Base-by-base conservation (phyloP, 2,329 filamentous ascomycete species). In the Emmonsiellopsis sp. region DNA sequence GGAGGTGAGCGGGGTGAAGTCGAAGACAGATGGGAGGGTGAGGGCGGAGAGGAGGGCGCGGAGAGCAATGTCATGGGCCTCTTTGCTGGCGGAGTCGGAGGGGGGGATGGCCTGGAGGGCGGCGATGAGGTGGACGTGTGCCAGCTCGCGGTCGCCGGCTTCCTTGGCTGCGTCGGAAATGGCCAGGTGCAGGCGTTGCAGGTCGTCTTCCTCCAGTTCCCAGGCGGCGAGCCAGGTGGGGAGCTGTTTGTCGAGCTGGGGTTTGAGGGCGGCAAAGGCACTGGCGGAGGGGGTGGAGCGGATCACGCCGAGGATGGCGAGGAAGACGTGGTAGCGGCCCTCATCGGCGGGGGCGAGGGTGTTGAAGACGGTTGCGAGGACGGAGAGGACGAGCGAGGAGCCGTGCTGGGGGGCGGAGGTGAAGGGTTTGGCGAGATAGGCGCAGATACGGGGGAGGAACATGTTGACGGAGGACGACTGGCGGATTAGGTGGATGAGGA, bases 301-400 rank as follows among this genome's bases (percentile, higher is more conserved):
- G 70, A 96, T 83, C 63, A 96, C 87, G 63, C 85, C 85, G 59
- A 97, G 75, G 63, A 96, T 90, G 65, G 90, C 84, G 70, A 93
- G 80, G 66, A 98, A 88, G 56, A 98, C 89, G 68, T 95, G 87
- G 74, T 86, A 95, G 57, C 93, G 85, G 67, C 88, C 81, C 53
- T 89, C 85, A 67, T 90, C 86, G 65, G 84, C 78, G 57, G 84
- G 76, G 62, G 84, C 76, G 62, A 97, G 81, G 61, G 94, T 86
- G 80, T 98, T 98, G 85, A 97, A 98, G 67, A 98, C 84, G 64
- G 91, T 96, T 67, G 89, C 90, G 62, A 98, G 82, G 63, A 93
- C 87, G 61, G 89, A 90, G 63, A 97, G 85, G 59, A 90, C 89
- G 60, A 98, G 82, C 49, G 87, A 86, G 58, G 86, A 79, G 63